These are phyloP conservation scores for Thielaviopsis punctulata DNA, from an alignment of 2,329 filamentous ascomycete species.

Conservation along the genomic window DNA sequence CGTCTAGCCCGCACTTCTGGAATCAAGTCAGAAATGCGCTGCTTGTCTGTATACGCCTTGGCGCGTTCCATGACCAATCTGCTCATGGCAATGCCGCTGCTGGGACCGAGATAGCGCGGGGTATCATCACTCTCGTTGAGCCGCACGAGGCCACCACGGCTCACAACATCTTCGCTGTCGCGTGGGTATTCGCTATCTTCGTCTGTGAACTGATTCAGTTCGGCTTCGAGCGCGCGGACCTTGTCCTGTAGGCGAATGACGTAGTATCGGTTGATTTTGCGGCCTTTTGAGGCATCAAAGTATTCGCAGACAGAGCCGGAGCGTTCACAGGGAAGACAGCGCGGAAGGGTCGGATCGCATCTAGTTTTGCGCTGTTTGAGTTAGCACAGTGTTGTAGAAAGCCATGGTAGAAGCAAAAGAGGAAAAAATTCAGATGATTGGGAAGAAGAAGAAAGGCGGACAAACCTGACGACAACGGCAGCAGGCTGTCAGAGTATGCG, in stretches of 20 bases:
- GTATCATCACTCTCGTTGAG: conserved; percentile 74
- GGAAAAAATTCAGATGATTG: not conserved
- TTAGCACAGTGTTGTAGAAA: no score
- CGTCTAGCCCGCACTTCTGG: conserved; percentile 51
- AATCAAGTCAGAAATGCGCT: conserved; percentile 82
- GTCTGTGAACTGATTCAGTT: conserved; percentile 62
- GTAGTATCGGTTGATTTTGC: conserved; percentile 77
- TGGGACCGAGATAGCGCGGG: conserved; percentile 77
- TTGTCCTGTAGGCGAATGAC: conserved; percentile 82
- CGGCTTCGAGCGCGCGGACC: conserved; percentile 64
- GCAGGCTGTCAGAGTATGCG: conserved; percentile 65
- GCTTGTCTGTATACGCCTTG: conserved; percentile 79
- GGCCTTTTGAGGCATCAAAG: conserved; percentile 74
- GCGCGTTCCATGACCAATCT: conserved; percentile 91
- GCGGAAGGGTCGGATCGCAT: conserved; percentile 83
- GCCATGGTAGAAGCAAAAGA: not conserved
- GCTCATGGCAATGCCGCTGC: conserved; percentile 90
- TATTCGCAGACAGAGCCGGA: conserved; percentile 89
- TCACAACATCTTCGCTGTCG: conserved; percentile 69
- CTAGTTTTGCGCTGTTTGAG: conserved; percentile 66
- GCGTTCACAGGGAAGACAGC: conserved; percentile 82
- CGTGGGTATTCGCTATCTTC: conserved; percentile 54
- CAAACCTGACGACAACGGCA: conserved; percentile 59
- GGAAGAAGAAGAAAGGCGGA: not conserved
- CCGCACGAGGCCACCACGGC: conserved; percentile 69